Conservation (phyloP, 2,329 filamentous ascomycete species). For the Nakataea oryzae region DNA sequence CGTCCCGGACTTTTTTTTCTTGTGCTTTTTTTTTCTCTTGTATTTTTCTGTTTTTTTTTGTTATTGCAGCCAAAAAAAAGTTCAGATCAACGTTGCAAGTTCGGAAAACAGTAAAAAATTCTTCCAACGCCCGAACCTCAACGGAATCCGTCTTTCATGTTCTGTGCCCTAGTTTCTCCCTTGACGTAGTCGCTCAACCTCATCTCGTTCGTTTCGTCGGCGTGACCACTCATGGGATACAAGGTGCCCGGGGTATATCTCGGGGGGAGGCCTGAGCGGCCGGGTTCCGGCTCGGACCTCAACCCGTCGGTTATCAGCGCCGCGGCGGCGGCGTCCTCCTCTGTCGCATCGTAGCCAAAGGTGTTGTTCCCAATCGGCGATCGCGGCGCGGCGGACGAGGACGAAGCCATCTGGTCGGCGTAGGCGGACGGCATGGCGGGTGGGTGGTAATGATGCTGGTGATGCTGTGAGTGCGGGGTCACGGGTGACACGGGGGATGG, state of each 20-base stretch:
- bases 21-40: background rate
- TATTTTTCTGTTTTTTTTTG: background rate
- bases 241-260: conserved; percentile 18
- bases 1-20: background rate
- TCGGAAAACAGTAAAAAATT: too few relatives aligned
- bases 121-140: too few relatives aligned
- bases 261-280: conserved; percentile 15
- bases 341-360: conserved; percentile 3
- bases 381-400: background rate
- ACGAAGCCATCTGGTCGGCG: conserved; percentile 3
- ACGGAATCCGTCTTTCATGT: conserved; percentile 17
- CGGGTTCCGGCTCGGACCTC: background rate
- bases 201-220: conserved; percentile 22
- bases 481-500: background rate
- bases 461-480: background rate
- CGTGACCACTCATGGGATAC: conserved; percentile 21
- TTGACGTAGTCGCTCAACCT: conserved; percentile 25
- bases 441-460: background rate
- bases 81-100: too few relatives aligned
- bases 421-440: conserved; percentile 7
- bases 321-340: conserved; percentile 15
- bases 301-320: conserved; percentile 19
- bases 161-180: conserved; percentile 23
- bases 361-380: background rate
- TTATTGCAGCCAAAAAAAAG: too few relatives aligned